Evolutionary conservation across 2,329 filamentous ascomycete genomes (phyloP).

Genomic region (Hypomyces rosellus): DNA sequence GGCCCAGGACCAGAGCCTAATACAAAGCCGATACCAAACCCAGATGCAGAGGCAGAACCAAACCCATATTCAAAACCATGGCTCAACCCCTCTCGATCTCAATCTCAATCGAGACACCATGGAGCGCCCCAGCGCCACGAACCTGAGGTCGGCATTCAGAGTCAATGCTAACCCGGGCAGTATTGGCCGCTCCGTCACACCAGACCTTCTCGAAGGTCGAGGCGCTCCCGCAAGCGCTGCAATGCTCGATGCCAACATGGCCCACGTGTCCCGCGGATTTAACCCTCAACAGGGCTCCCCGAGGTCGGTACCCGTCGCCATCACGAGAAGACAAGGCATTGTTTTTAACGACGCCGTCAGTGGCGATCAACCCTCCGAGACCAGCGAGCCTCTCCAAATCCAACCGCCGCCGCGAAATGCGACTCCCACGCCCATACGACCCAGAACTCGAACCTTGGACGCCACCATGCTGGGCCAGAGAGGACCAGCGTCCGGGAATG

Average conservation of each 20-base stretch:
- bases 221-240: constrained; percentile 19
- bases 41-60: neutral
- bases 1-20: constrained; percentile 18
- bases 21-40: constrained; percentile 7
- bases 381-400: constrained; percentile 16
- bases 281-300: constrained; percentile 29
- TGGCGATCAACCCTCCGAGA: constrained; percentile 4
- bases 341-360: constrained; percentile 50
- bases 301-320: constrained; percentile 25
- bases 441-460: constrained; percentile 54
- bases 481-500: constrained; percentile 31
- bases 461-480: constrained; percentile 44
- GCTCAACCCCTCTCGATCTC: constrained; percentile 20
- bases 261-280: constrained; percentile 19
- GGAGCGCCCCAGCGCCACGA: constrained; percentile 31
- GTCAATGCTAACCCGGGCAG: constrained; percentile 26
- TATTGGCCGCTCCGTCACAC: constrained; percentile 60
- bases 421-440: constrained; percentile 34
- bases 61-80: constrained; percentile 5
- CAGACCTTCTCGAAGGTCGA: constrained; percentile 44
- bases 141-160: constrained; percentile 29
- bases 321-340: constrained; percentile 49
- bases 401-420: constrained; percentile 28
- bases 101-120: constrained; percentile 24
- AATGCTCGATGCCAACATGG: constrained; percentile 16